These are phyloP conservation scores for Tothia fuscella DNA, from an alignment of 2,329 filamentous ascomycete genomes.

Conservation along the genomic window DNA sequence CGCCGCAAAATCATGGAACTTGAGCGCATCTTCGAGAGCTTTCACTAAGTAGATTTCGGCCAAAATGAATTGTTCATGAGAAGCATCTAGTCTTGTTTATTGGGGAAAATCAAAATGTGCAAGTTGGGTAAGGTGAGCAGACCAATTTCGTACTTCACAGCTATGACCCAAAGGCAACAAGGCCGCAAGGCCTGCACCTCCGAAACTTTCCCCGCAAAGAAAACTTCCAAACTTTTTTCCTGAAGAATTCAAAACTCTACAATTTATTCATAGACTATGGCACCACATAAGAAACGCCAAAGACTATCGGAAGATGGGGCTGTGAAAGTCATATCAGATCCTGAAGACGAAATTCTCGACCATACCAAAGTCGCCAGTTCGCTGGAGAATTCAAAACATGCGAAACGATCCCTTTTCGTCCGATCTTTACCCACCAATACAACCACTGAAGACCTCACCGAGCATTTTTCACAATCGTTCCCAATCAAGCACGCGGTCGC, in stretches of 20 bases:
- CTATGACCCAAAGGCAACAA: too few relatives aligned
- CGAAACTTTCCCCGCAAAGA: background rate
- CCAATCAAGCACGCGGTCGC: slow-evolving; percentile 95
- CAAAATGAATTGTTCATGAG: too few relatives aligned
- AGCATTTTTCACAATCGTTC: slow-evolving; percentile 87
- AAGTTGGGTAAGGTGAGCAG: too few relatives aligned
- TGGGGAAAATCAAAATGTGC: too few relatives aligned
- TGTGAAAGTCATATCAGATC: slow-evolving; percentile 20
- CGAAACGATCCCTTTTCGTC: slow-evolving; percentile 59
- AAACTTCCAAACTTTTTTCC: slow-evolving; percentile 2
- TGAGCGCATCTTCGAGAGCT: too few relatives aligned
- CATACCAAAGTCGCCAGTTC: slow-evolving; percentile 10
- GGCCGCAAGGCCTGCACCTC: background rate
- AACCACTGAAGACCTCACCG: slow-evolving; percentile 71
- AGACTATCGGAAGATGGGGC: slow-evolving; percentile 28
- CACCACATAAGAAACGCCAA: slow-evolving; percentile 28
- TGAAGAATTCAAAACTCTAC: background rate
- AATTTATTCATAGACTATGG: slow-evolving; percentile 18
- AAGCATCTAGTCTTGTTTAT: too few relatives aligned
- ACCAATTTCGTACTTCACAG: too few relatives aligned
- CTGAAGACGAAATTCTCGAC: slow-evolving; percentile 15
- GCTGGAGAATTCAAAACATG: slow-evolving; percentile 16
- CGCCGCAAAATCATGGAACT: too few relatives aligned
- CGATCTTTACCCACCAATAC: slow-evolving; percentile 68
- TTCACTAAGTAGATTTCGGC: too few relatives aligned